Evolutionary conservation across 2,329 filamentous ascomycete genomes (phyloP).

Genomic region (Sporothrix schenckii): DNA sequence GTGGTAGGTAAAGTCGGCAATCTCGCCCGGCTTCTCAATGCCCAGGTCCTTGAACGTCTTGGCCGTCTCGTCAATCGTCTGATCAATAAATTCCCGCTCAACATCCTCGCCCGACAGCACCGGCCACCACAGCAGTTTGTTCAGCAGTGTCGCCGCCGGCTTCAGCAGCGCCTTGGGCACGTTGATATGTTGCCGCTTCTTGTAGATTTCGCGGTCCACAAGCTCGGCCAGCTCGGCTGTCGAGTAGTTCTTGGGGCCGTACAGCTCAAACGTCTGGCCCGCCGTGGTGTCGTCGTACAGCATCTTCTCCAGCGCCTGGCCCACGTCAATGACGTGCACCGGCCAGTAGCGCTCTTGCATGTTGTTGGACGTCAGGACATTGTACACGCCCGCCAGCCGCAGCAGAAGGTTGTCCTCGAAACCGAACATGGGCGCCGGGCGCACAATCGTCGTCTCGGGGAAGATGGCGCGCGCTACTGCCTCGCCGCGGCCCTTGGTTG

Average conservation of each 20-base stretch:
- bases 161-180: slow-evolving; percentile 79
- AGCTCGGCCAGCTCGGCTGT: slow-evolving; percentile 83
- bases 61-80: slow-evolving; percentile 83
- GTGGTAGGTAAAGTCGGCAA: slow-evolving; percentile 85
- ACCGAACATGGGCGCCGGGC: slow-evolving; percentile 90
- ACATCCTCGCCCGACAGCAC: slow-evolving; percentile 81
- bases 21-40: slow-evolving; percentile 85
- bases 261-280: slow-evolving; percentile 90
- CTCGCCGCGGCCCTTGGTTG: slow-evolving; percentile 86
- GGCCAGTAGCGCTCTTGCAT: slow-evolving; percentile 91
- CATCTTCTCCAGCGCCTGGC: slow-evolving; percentile 84
- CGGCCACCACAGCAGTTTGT: slow-evolving; percentile 87
- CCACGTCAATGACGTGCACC: slow-evolving; percentile 93
- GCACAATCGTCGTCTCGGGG: slow-evolving; percentile 95
- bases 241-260: slow-evolving; percentile 89
- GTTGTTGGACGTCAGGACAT: slow-evolving; percentile 87
- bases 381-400: slow-evolving; percentile 76
- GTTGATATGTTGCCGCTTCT: slow-evolving; percentile 88
- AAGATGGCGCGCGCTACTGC: slow-evolving; percentile 83
- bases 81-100: slow-evolving; percentile 90
- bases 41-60: slow-evolving; percentile 95
- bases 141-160: slow-evolving; percentile 72
- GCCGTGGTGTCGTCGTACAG: slow-evolving; percentile 88
- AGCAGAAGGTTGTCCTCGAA: slow-evolving; percentile 92
- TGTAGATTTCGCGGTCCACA: slow-evolving; percentile 90